Evolutionary conservation across 768 basidiomycete species (phyloP).

Genomic region (Chiua virens): DNA sequence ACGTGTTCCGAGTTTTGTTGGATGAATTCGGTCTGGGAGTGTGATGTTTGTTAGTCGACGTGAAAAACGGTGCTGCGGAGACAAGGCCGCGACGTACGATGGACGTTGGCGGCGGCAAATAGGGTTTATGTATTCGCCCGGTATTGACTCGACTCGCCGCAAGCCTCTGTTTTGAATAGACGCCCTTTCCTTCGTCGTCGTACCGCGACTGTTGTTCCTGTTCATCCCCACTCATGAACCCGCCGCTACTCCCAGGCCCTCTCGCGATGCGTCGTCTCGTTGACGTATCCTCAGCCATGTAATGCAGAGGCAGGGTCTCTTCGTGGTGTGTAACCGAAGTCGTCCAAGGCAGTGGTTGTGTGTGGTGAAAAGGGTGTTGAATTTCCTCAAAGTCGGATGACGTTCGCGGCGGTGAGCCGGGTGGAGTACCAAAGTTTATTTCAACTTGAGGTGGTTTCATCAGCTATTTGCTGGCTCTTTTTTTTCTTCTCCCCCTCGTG

Average conservation of each 20-base stretch:
- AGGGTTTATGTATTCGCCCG: conserved; percentile 60
- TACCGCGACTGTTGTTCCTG: conserved; percentile 36
- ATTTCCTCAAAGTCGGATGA: conserved; percentile 76
- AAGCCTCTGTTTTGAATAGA: conserved; percentile 49
- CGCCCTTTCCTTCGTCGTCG: conserved; percentile 68
- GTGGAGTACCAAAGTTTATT: conserved; percentile 65
- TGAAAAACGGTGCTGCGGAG: conserved; percentile 8
- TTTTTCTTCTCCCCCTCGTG: conserved; percentile 10
- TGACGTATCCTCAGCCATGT: conserved; percentile 52
- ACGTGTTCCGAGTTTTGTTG: conserved; percentile 79
- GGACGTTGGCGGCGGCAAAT: conserved; percentile 64
- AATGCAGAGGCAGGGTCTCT: conserved; percentile 50
- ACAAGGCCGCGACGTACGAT: conserved; percentile 44
- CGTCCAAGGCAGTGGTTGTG: conserved; percentile 28
- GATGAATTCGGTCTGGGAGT: conserved; percentile 65
- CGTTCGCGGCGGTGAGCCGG: conserved; percentile 47
- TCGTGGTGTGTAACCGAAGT: conserved; percentile 26
- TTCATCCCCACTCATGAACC: conserved; percentile 27
- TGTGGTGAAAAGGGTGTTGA: conserved; percentile 49
- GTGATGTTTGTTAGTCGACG: no score
- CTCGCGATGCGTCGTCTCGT: conserved; percentile 45
- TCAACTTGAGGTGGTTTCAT: conserved; percentile 68
- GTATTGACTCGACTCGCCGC: conserved; percentile 45
- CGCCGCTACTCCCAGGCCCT: conserved; percentile 33
- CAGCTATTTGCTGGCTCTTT: conserved; percentile 28